phyloP scores from a whole-genome alignment of 1,284 basidiomycete genomes.

The Rhodotorula sp. region DNA sequence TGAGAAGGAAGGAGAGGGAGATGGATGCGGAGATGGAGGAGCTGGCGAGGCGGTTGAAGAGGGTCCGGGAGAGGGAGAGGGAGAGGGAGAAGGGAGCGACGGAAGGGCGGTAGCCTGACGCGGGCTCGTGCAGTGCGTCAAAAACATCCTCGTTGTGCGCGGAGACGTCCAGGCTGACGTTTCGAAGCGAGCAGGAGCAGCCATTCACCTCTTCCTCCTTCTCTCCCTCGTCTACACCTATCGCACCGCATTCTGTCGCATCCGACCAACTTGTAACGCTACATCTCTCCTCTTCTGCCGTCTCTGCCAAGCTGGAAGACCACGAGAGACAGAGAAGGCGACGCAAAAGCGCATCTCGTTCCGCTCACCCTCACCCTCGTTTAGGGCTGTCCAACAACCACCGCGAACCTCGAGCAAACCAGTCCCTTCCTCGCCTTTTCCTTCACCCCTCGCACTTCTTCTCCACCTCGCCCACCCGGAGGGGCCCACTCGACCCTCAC shows the following conservation, averaged over 20 bases:
- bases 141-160: too few species aligned
- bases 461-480: neutral
- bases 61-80: neutral
- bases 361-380: too few species aligned
- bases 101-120: too few species aligned
- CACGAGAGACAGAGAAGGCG: neutral
- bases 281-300: neutral
- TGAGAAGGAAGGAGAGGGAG: constrained; percentile 11
- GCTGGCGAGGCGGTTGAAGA: constrained; percentile 2
- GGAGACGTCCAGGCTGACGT: neutral
- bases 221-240: neutral
- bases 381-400: neutral
- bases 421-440: neutral
- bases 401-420: constrained; percentile 5
- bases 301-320: neutral
- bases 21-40: constrained; percentile 7
- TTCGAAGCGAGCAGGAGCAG: neutral
- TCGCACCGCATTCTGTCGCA: neutral
- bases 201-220: neutral
- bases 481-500: neutral
- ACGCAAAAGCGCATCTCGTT: neutral
- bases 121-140: too few species aligned
- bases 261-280: neutral
- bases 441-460: too few species aligned
- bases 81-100: neutral